Conservation (phyloP, 2,329 filamentous ascomycete species). For the Fusarium buxicola region DNA sequence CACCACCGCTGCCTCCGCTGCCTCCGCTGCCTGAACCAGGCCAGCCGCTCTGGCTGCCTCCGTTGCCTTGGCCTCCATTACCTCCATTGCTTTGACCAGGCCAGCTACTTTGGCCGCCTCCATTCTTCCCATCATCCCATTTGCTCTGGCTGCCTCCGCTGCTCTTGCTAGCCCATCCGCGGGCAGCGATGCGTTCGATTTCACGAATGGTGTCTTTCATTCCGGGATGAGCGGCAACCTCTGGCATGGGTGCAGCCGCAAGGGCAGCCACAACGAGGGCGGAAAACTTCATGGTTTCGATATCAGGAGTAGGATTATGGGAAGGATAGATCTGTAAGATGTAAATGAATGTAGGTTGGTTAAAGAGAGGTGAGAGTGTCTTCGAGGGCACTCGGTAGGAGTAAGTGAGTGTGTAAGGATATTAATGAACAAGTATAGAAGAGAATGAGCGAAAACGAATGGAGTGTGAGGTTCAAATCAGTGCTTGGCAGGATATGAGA, state of each 20-base stretch:
- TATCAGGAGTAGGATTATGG: not conserved
- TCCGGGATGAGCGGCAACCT: slow-evolving; percentile 34
- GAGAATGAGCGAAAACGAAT: slow-evolving; percentile 21
- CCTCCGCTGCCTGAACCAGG: slow-evolving; percentile 1
- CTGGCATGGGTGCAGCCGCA: slow-evolving; percentile 33
- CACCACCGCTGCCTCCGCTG: not conserved
- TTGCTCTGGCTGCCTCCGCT: slow-evolving; percentile 1
- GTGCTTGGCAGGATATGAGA: not conserved
- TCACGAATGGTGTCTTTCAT: slow-evolving; percentile 42
- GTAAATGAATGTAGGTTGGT: slow-evolving; percentile 6
- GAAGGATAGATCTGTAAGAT: not conserved
- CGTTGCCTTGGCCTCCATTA: not conserved
- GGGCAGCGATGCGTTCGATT: slow-evolving; percentile 34
- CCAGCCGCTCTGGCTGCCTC: not conserved
- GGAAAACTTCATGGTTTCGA: slow-evolving; percentile 44
- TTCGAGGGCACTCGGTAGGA: not conserved
- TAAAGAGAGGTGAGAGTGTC: slow-evolving; percentile 9
- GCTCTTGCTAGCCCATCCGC: slow-evolving; percentile 20
- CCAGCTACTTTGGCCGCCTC: not conserved
- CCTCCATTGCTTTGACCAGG: not conserved
- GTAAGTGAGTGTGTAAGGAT: slow-evolving; percentile 14
- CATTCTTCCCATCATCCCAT: not conserved
- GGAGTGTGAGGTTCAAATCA: slow-evolving; percentile 9
- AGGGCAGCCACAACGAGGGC: slow-evolving; percentile 38
- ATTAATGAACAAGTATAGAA: slow-evolving; percentile 13